phyloP scores from a whole-genome alignment of 805 yeast genomes.

The Teunomyces funiuensis region DNA sequence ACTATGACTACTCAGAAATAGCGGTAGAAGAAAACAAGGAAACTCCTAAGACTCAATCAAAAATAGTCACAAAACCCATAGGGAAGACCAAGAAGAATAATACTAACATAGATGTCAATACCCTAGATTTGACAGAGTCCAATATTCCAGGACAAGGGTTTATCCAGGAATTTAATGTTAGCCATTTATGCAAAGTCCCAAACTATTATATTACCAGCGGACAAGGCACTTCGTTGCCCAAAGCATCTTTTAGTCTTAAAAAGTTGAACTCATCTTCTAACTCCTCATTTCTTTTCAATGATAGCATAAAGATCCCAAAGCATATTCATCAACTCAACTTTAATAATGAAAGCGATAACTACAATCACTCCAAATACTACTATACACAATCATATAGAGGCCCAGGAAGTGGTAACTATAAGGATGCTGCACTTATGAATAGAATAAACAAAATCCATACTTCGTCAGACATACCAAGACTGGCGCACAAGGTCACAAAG shows the following conservation, averaged over 20 bases:
- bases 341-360: slow-evolving; percentile 36
- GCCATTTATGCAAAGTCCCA: slow-evolving; percentile 42
- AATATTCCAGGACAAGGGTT: slow-evolving; percentile 45
- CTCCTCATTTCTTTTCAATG: slow-evolving; percentile 25
- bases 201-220: slow-evolving; percentile 38
- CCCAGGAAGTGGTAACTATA: slow-evolving; percentile 46
- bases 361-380: slow-evolving; percentile 37
- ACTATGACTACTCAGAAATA: slow-evolving; percentile 28
- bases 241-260: slow-evolving; percentile 10
- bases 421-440: slow-evolving; percentile 43
- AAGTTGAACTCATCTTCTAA: slow-evolving; percentile 17
- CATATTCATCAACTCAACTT: slow-evolving; percentile 35
- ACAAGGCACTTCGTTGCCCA: slow-evolving; percentile 18
- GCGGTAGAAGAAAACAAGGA: slow-evolving; percentile 9
- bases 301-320: slow-evolving; percentile 28
- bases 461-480: slow-evolving; percentile 14
- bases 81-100: slow-evolving; percentile 32
- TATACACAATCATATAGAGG: slow-evolving; percentile 43
- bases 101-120: slow-evolving; percentile 38
- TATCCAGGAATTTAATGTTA: slow-evolving; percentile 42
- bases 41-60: slow-evolving; percentile 11
- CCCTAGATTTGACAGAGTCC: slow-evolving; percentile 38
- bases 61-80: slow-evolving; percentile 21
- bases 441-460: slow-evolving; percentile 36
- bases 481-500: slow-evolving; percentile 18